These are phyloP conservation scores for Phyllostachys edulis DNA, from an alignment of 176 grass and related monocot genomes.

Conservation along the genomic window DNA sequence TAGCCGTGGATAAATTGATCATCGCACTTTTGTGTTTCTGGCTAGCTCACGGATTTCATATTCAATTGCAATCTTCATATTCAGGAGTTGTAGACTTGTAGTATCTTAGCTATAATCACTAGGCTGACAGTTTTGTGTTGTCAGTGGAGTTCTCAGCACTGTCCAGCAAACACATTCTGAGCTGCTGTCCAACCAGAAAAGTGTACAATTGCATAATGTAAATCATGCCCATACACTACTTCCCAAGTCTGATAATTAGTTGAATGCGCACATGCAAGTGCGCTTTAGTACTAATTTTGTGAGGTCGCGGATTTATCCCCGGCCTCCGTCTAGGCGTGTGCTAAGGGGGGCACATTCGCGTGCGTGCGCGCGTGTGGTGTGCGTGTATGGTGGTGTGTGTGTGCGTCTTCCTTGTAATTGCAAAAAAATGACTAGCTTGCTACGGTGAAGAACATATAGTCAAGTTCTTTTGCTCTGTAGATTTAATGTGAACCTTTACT, in stretches of 20 bases:
- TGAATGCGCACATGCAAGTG: neutral
- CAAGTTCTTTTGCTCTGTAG: neutral
- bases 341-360: too few species aligned
- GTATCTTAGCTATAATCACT: neutral
- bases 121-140: neutral
- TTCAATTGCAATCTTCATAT: conserved; percentile 14
- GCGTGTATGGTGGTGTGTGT: too few species aligned
- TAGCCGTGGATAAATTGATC: neutral
- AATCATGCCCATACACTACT: neutral
- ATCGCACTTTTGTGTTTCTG: neutral
- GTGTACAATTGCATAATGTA: neutral
- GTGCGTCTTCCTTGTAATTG: too few species aligned
- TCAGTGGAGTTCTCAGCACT: neutral
- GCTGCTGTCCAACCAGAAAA: neutral
- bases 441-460: neutral
- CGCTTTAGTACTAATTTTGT: too few species aligned
- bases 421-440: neutral
- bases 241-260: neutral
- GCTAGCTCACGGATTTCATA: conserved; percentile 4
- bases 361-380: too few species aligned
- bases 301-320: too few species aligned
- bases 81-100: neutral
- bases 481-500: neutral
- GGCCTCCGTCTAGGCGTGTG: too few species aligned
- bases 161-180: neutral